Evolutionary conservation across 2,329 filamentous ascomycete species (phyloP), one percentile per base, ranked within the genome.

Genomic region (Drechslerella coelobrocha): DNA sequence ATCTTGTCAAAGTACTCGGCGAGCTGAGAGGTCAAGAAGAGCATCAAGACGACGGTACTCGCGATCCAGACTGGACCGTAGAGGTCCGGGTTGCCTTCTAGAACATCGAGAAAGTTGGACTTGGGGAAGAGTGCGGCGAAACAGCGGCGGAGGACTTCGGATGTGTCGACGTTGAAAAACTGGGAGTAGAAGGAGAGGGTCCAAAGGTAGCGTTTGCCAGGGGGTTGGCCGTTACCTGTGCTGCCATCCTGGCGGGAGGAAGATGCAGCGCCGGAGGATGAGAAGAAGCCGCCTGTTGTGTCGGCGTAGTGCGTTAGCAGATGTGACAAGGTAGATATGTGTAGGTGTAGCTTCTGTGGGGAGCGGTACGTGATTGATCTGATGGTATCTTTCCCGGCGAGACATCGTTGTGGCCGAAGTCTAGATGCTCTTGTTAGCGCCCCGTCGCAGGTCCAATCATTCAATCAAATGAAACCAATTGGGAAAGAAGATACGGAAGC

Each of bases 131-230:
- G 82, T n/a, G 93, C 88, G 0, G 92, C 89, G 79, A 88, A 88
- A 81, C 94, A 97, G 74, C 94, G 89, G 77, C 88, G 84, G 61
- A 97, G 82, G 19, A 99, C 92, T 57, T 94, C 90, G 69, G 86
- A 88, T 1, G 94, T 97, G 81, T 99, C 94, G 73, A 99, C 93
- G 78, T 99, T 94, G 81, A 99, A 99, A 85, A 94, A 97, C 81
- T 96, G 94, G 61, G 92, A 87, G 82, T 99, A 99, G 83, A 96
- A 99, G 65, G 87, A 87, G 73, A 97, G 83, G 48, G 88, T 88
- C 94, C 94, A 99, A 73, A 97, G 89, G 82, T 89, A 92, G 77
- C 90, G 90, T 81, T 97, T 97, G 26, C 74, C 77, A 1, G 63
- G 63, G 12, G 71, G 74, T 39, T 73, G 72, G 59, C 79, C 78